These are phyloP conservation scores for Diatrype stigma DNA, from an alignment of 2,329 filamentous ascomycete genomes.

Conservation along the genomic window DNA sequence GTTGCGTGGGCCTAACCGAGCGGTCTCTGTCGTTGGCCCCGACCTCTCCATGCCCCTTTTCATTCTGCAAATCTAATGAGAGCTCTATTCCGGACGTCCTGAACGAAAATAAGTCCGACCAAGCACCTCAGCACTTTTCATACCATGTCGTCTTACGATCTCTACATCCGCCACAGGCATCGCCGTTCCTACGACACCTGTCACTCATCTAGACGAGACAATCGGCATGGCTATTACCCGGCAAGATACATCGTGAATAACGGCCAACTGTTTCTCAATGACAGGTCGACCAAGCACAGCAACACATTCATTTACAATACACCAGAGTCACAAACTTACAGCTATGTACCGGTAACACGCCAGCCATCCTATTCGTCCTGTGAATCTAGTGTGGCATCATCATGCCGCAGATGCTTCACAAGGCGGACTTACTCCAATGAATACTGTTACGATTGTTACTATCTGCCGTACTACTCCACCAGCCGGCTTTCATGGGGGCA, in stretches of 20 bases:
- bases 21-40: not conserved
- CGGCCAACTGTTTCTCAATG: conserved; percentile 19
- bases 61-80: not conserved
- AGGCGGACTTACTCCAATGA: conserved; percentile 8
- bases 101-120: no score
- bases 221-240: conserved; percentile 12
- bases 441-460: conserved; percentile 19
- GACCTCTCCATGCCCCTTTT: not conserved
- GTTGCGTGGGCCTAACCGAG: not conserved
- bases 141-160: no score
- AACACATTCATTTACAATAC: conserved; percentile 26
- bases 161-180: conserved; percentile 3
- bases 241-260: conserved; percentile 24
- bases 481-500: no score
- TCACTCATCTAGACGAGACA: no score
- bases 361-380: not conserved
- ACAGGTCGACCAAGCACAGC: conserved; percentile 12
- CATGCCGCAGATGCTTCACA: conserved; percentile 14
- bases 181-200: conserved; percentile 6
- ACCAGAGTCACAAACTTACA: conserved; percentile 18
- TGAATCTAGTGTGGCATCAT: not conserved
- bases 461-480: conserved; percentile 1
- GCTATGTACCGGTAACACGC: not conserved
- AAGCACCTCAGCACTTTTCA: no score
- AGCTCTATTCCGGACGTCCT: no score